Evolutionary conservation across 139 green algal genomes (phyloP).

Genomic region (Asterochloris erici): DNA sequence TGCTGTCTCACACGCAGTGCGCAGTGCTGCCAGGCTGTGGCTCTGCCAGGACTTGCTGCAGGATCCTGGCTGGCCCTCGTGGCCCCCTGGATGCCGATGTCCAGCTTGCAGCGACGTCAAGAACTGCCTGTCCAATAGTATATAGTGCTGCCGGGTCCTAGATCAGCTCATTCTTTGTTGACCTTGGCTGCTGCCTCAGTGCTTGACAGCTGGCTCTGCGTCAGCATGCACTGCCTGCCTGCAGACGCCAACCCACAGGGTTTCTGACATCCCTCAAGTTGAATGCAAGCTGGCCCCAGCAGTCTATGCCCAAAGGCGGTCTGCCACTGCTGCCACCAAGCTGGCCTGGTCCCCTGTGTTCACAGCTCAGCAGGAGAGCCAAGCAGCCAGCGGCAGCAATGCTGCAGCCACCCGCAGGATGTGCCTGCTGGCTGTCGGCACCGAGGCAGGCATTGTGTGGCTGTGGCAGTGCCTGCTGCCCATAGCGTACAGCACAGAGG

Average conservation of each 20-base stretch:
- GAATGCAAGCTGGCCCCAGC: not conserved
- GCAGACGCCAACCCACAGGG: not conserved
- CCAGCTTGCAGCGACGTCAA: no score
- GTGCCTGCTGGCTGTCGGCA: conserved; percentile 21
- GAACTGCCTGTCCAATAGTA: no score
- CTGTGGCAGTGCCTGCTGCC: conserved; percentile 33
- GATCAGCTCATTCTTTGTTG: no score
- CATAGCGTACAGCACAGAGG: not conserved
- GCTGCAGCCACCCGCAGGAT: not conserved
- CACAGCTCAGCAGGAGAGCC: not conserved
- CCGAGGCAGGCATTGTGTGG: conserved; percentile 39
- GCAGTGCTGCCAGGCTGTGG: no score
- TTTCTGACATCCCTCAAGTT: not conserved
- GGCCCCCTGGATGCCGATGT: no score
- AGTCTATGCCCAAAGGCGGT: not conserved
- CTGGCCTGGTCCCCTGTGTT: not conserved
- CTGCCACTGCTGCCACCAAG: not conserved
- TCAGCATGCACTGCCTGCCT: no score
- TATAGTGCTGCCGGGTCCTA: no score
- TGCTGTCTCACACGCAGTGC: no score
- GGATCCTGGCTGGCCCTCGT: no score
- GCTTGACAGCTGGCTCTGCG: no score
- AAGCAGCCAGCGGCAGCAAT: not conserved
- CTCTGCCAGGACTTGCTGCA: no score
- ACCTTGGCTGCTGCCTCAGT: no score